Base-by-base conservation (phyloP, 1,284 basidiomycete genomes). In the Ceraceosorus bombacis region DNA sequence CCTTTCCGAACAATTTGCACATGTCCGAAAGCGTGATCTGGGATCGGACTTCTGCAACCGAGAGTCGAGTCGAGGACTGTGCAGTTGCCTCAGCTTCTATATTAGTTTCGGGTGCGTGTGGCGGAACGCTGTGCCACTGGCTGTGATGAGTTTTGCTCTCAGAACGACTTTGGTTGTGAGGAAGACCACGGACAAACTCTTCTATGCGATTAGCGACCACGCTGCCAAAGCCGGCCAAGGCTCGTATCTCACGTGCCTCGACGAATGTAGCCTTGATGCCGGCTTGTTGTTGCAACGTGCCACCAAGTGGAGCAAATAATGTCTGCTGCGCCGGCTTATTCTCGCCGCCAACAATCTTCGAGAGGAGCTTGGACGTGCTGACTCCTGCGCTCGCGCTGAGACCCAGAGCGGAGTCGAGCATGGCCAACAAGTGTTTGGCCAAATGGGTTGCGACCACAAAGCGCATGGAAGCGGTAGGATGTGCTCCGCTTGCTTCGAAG, bases 281-380 rank as follows among this genome's bases (percentile, higher is more conserved):
- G 27, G 27, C 27, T 27, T 27, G 27, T 27, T 27, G 27, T 27
- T 27, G 27, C 27, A 27, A 27, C 27, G 27, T 27, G 27, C 27
- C 27, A 27, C 27, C 27, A 5, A 53, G 7, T 10, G 60, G 68
- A 2, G 53, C 61, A 37, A 69, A 66, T 15, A 57, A 12, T 2
- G 68, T 79, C 64, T 80, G 79, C 27, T 77, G 70, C 43, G 73
- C 71, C 1, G 79, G 79, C 64, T 80, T 80, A 59, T 78, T 63
- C 5, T 69, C 54, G 8, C 66, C 63, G 4, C 71, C 74, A 7
- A 77, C 68, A 9, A 79, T 65, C 68, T 80, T 79, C 9, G 77
- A 70, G 6, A 79, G 56, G 13, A 71, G 64, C 60, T 79, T 80
- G 63, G 63, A 65, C 6, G 68, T 69, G 7, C 75, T 73, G 7